phyloP scores from a whole-genome alignment of 1,284 basidiomycete species.

The Trichosporon coremiiforme region DNA sequence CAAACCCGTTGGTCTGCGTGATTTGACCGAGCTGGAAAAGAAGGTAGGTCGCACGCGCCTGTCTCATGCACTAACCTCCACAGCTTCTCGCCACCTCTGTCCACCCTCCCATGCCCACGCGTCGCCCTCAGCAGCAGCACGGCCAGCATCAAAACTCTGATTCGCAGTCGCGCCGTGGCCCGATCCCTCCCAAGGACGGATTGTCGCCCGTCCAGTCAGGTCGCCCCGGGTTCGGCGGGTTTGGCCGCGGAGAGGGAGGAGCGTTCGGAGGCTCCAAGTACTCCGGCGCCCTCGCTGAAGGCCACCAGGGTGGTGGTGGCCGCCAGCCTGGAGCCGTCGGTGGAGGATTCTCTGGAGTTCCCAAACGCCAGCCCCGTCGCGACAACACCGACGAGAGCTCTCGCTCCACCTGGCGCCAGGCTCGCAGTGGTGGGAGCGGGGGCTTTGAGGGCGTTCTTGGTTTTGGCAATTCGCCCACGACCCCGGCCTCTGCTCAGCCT shows the following conservation, averaged over 20 bases:
- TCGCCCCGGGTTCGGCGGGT: conserved; percentile 44
- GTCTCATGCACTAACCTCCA: neutral
- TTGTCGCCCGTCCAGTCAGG: conserved; percentile 15
- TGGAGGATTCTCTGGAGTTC: conserved; percentile 52
- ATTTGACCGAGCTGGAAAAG: conserved; percentile 79
- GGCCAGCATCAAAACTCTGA: conserved; percentile 17
- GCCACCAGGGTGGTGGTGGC: conserved; percentile 14
- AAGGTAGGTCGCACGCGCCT: conserved; percentile 64
- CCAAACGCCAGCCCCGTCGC: conserved; percentile 34
- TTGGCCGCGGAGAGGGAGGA: conserved; percentile 48
- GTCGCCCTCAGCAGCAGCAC: conserved; percentile 31
- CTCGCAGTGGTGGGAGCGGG: conserved; percentile 45
- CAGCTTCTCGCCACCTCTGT: conserved; percentile 47
- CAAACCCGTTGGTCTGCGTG: conserved; percentile 74
- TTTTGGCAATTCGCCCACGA: conserved; percentile 41
- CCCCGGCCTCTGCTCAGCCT: conserved; percentile 20
- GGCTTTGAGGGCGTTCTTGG: conserved; percentile 56
- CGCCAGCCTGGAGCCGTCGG: conserved; percentile 47
- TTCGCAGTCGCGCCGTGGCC: conserved; percentile 8
- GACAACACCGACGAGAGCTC: conserved; percentile 19
- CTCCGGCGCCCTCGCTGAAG: conserved; percentile 37
- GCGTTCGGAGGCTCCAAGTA: conserved; percentile 48
- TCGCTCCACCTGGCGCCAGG: conserved; percentile 48
- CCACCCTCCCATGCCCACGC: conserved; percentile 44
- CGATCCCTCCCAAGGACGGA: conserved; percentile 1